Conservation (phyloP, 2,329 filamentous ascomycete species). For the Nigrospora oryzae region DNA sequence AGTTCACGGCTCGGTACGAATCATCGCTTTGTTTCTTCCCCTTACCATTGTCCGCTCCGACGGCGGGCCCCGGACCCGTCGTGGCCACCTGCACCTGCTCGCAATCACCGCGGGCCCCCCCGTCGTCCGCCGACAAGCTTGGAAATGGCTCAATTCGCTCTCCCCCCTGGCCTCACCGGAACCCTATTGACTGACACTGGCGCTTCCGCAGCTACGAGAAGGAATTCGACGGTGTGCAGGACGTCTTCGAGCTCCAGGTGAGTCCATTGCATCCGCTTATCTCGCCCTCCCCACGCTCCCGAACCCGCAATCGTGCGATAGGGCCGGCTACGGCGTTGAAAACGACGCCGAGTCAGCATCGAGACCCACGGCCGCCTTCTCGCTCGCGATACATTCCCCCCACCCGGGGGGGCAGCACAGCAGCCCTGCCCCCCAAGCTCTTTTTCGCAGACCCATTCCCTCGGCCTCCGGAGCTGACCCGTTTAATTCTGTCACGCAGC, state of each 20-base stretch:
- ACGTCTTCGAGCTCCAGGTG: slow-evolving; percentile 99
- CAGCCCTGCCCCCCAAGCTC: background rate
- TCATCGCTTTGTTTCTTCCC: slow-evolving; percentile 7
- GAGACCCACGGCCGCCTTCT: too few relatives aligned
- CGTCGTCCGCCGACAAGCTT: too few relatives aligned
- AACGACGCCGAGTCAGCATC: too few relatives aligned
- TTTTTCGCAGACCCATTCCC: background rate
- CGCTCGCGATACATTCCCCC: too few relatives aligned
- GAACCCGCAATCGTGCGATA: slow-evolving; percentile 3
- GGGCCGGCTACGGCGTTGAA: too few relatives aligned
- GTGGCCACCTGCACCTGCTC: too few relatives aligned
- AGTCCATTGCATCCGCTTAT: slow-evolving; percentile 18
- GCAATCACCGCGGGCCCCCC: too few relatives aligned
- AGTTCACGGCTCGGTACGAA: slow-evolving; percentile 92
- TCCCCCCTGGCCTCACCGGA: background rate
- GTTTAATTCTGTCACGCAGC: slow-evolving; percentile 22
- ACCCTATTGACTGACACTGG: slow-evolving; percentile 28
- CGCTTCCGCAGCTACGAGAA: slow-evolving; percentile 77
- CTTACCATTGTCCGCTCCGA: background rate
- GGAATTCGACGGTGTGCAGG: slow-evolving; percentile 95
- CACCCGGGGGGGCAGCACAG: too few relatives aligned
- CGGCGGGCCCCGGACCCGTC: too few relatives aligned
- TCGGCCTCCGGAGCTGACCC: too few relatives aligned
- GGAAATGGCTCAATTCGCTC: background rate
- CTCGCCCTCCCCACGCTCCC: slow-evolving; percentile 1